A percentile compares a stretch with the other conserved stretches of the same genome.
Evolutionary conservation across 495 filamentous ascomycete species (phyloP).

Genomic region (Talaromyces ruber): DNA sequence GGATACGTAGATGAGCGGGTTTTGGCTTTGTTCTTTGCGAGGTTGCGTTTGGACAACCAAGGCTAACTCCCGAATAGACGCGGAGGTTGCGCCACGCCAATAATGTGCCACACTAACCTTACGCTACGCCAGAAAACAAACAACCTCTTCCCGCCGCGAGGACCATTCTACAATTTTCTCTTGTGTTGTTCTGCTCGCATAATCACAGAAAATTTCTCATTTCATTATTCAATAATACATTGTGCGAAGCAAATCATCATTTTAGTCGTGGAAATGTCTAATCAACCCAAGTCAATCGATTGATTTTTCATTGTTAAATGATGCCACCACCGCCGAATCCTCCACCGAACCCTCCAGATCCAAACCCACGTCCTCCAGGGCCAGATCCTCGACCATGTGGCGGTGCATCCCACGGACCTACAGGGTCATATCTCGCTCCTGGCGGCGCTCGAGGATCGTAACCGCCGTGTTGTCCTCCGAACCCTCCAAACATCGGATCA

Average conservation of each 20-base stretch:
- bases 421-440: slow-evolving; percentile 69
- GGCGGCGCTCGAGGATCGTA: slow-evolving; percentile 40
- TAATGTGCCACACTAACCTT: neutral
- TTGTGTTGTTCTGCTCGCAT: neutral
- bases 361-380: slow-evolving; percentile 33
- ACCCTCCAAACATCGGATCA: slow-evolving; percentile 76
- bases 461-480: slow-evolving; percentile 33
- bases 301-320: slow-evolving; percentile 35
- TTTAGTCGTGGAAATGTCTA: neutral
- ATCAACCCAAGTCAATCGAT: neutral
- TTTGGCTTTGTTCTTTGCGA: slow-evolving; percentile 7
- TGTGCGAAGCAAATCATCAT: neutral
- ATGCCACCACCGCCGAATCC: slow-evolving; percentile 54
- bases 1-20: neutral
- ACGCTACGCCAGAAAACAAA: neutral
- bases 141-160: neutral
- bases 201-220: neutral
- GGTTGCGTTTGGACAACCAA: slow-evolving; percentile 10
- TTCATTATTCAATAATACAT: slow-evolving; percentile 1
- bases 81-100: slow-evolving; percentile 1
- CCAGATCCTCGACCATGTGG: slow-evolving; percentile 40
- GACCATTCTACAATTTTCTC: neutral
- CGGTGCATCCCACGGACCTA: slow-evolving; percentile 61
- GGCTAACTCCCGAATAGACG: neutral
- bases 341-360: slow-evolving; percentile 27